A percentile compares a stretch with the other conserved stretches of the same genome.
Conservation (phyloP, 768 basidiomycete genomes). For the Fibroporia radiculosa region DNA sequence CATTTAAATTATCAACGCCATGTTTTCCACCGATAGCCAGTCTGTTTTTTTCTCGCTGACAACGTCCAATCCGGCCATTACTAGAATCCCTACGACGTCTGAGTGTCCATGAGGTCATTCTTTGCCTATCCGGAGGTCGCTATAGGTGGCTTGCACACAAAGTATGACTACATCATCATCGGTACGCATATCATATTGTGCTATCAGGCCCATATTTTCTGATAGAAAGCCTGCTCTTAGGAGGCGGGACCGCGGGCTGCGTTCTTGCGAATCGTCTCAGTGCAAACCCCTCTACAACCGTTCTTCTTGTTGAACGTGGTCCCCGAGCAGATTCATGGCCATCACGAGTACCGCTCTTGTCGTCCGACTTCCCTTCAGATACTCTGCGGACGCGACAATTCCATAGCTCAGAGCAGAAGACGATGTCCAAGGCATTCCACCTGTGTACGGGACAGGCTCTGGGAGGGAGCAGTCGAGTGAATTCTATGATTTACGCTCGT, state of each 20-base stretch:
- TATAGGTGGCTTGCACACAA: slow-evolving; percentile 5
- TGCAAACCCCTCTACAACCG: slow-evolving; percentile 22
- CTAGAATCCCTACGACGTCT: too few species aligned
- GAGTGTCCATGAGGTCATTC: slow-evolving; percentile 24
- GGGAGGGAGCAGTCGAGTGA: slow-evolving; percentile 42
- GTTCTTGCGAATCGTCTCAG: slow-evolving; percentile 29
- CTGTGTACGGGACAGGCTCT: slow-evolving; percentile 26
- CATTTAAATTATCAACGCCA: too few species aligned
- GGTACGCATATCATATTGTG: slow-evolving; percentile 7
- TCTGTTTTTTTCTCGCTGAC: too few species aligned
- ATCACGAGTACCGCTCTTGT: slow-evolving; percentile 25
- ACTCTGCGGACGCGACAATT: slow-evolving; percentile 15
- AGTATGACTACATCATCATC: slow-evolving; percentile 21
- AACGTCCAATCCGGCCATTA: too few species aligned
- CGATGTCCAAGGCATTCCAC: slow-evolving; percentile 9
- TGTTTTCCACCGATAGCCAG: too few species aligned
- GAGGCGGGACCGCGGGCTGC: slow-evolving; percentile 31
- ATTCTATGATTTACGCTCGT: slow-evolving; percentile 30
- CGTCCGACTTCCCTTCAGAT: slow-evolving; percentile 20
- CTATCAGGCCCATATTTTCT: not conserved
- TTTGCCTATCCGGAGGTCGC: slow-evolving; percentile 8
- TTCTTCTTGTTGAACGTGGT: slow-evolving; percentile 25
- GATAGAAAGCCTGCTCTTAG: not conserved
- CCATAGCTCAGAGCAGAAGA: slow-evolving; percentile 5
- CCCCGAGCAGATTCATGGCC: slow-evolving; percentile 20